phyloP scores from a whole-genome alignment of 2,329 filamentous ascomycete genomes.

The Madurella mycetomatis region DNA sequence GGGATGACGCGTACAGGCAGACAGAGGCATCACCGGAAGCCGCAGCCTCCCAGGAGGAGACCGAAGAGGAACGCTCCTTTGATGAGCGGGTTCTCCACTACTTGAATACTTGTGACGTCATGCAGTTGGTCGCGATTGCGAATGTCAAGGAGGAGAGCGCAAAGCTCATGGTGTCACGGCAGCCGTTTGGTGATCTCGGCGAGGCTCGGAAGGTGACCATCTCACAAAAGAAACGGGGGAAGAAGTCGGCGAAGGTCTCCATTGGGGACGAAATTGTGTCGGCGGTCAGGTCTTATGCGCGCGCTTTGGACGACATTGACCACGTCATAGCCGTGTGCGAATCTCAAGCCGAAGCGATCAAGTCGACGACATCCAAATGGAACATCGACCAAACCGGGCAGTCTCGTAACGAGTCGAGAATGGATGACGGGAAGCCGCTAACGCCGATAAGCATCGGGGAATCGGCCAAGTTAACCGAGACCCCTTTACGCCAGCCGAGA shows the following conservation, averaged over 20 bases:
- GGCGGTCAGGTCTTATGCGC: slow-evolving; percentile 64
- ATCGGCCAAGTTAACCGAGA: slow-evolving; percentile 32
- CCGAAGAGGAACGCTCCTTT: slow-evolving; percentile 16
- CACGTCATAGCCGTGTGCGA: slow-evolving; percentile 74
- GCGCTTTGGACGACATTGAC: slow-evolving; percentile 78
- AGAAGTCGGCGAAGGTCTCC: slow-evolving; percentile 43
- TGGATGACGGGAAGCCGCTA: slow-evolving; percentile 36
- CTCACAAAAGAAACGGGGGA: slow-evolving; percentile 43
- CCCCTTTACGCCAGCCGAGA: slow-evolving; percentile 61
- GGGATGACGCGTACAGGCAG: slow-evolving; percentile 29
- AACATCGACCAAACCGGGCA: slow-evolving; percentile 46
- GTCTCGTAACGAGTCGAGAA: slow-evolving; percentile 31
- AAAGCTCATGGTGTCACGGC: slow-evolving; percentile 63
- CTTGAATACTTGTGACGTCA: slow-evolving; percentile 72
- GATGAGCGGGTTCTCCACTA: slow-evolving; percentile 61
- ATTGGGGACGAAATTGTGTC: slow-evolving; percentile 52
- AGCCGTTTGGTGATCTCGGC: slow-evolving; percentile 67
- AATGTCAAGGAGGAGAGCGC: slow-evolving; percentile 67
- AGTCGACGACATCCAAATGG: slow-evolving; percentile 44
- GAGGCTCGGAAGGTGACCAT: slow-evolving; percentile 62
- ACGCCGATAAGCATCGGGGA: slow-evolving; percentile 38
- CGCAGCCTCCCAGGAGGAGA: slow-evolving; percentile 6
- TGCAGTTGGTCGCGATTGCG: slow-evolving; percentile 78
- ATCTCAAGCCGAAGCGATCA: slow-evolving; percentile 57
- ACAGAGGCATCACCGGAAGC: slow-evolving; percentile 9